Conservation (phyloP, 2,329 filamentous ascomycete genomes). For the Talaromyces islandicus region DNA sequence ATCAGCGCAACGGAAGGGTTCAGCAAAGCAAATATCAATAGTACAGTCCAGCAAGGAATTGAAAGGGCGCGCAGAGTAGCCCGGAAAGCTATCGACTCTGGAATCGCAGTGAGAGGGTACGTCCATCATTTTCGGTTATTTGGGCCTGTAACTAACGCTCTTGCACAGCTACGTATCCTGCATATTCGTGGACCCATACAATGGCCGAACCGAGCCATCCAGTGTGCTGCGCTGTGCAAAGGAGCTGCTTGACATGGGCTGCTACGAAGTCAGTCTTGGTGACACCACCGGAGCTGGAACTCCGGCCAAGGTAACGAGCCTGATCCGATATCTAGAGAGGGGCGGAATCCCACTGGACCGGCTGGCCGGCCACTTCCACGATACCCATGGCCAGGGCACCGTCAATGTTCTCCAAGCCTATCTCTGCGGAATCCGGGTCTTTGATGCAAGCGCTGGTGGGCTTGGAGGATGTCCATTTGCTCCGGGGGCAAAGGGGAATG, state of each 20-base stretch:
- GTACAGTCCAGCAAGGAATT: slow-evolving; percentile 33
- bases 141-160: not conserved
- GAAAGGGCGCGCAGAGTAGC: slow-evolving; percentile 27
- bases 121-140: not conserved
- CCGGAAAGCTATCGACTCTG: slow-evolving; percentile 18
- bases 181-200: slow-evolving; percentile 42
- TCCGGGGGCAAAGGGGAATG: slow-evolving; percentile 80
- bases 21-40: slow-evolving; percentile 38
- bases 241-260: slow-evolving; percentile 74
- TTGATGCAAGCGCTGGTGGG: slow-evolving; percentile 74
- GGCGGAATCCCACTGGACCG: slow-evolving; percentile 61
- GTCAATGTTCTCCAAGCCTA: slow-evolving; percentile 73
- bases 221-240: slow-evolving; percentile 46
- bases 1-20: slow-evolving; percentile 39
- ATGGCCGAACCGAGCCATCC: slow-evolving; percentile 48
- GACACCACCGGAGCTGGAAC: slow-evolving; percentile 92
- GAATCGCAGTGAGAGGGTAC: slow-evolving; percentile 31
- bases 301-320: slow-evolving; percentile 22
- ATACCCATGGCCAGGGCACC: slow-evolving; percentile 81
- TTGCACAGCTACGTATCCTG: slow-evolving; percentile 28
- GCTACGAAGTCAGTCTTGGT: slow-evolving; percentile 82
- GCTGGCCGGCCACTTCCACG: slow-evolving; percentile 80
- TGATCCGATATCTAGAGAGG: slow-evolving; percentile 26
- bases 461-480: slow-evolving; percentile 81
- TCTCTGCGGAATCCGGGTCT: slow-evolving; percentile 69